Evolutionary conservation across 2,329 filamentous ascomycete genomes (phyloP), one percentile per base, ranked within the genome.

Genomic region (Elsinoe arachidis): DNA sequence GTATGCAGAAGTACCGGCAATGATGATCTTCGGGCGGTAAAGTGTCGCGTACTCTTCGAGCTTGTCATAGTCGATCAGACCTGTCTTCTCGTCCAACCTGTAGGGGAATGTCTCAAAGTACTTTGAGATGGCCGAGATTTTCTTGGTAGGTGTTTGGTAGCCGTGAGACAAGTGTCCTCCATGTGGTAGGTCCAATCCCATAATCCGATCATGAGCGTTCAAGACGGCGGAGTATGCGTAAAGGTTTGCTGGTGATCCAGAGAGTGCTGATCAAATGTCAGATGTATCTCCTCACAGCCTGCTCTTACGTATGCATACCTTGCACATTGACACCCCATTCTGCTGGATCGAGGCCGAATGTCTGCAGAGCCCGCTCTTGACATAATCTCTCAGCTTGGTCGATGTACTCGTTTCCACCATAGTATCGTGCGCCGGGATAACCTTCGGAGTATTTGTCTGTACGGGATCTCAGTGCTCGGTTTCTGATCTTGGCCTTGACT

Each of bases 91-190:
- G 73, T 93, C 80, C 62, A 97, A 86, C 61, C 90, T 86, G 81
- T 99, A 99, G 57, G 93, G 93, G 76, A 99, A 86, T 60, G 93
- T 99, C 81, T 99, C 92, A 72, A 97, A 99, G 83, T 99, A 99
- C 69, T 92, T 97, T 38, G 92, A 97, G 67, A 99, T 87, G 60
- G 90, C 90, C 57, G 92, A 97, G 74, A 99, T 99, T 66, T 79
- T 79, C 69, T 74, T 77, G 55, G 86, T 86, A 2, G 93, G 90
- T 17, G 89, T 97, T 75, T 99, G 93, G 75, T 99, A 99, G 61
- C 93, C 93, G 74, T 99, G 93, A 47, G 88, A 95, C 67, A 99
- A 78, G 74, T 99, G 93, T 60, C 93, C 93, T 63, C 93, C 93
- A 71, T 99, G 93, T 46, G 93, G 93, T 12, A 99, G 83, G 70